Evolutionary conservation across 495 filamentous ascomycete species (phyloP).

Genomic region (Rhypophila decipiens): DNA sequence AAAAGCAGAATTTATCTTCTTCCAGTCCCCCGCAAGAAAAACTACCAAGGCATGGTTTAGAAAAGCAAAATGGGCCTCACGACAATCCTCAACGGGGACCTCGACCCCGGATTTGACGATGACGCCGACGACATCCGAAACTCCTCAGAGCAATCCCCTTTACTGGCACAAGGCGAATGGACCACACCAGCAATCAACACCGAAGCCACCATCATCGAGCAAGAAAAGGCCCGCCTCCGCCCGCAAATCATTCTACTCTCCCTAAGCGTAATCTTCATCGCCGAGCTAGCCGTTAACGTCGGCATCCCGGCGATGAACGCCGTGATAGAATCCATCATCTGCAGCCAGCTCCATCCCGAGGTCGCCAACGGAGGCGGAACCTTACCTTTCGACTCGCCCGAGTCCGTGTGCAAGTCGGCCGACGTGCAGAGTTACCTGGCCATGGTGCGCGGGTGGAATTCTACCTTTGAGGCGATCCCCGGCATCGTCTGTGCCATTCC

Average conservation of each 20-base stretch:
- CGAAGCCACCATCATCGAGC: no score
- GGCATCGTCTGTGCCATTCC: constrained; percentile 22
- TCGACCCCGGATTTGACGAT: no score
- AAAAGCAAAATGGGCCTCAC: no score
- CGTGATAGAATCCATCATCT: constrained; percentile 29
- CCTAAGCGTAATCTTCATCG: constrained; percentile 18
- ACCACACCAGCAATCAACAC: no score
- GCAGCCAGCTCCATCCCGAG: constrained; percentile 24
- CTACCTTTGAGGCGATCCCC: constrained; percentile 22
- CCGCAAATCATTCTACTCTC: constrained; percentile 19
- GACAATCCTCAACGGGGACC: no score
- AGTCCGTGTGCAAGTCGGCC: constrained; percentile 16
- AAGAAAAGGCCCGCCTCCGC: constrained; percentile 13
- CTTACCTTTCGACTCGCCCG: neutral
- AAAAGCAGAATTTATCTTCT: no score
- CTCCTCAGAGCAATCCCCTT: no score
- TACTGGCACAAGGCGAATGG: no score
- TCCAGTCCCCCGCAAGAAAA: no score
- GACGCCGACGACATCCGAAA: no score
- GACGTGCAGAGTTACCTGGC: constrained; percentile 27
- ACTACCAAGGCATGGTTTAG: no score
- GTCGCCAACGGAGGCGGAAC: neutral
- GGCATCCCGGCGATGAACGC: constrained; percentile 15
- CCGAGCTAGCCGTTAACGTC: constrained; percentile 20
- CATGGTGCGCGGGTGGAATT: constrained; percentile 26